Conservation (phyloP, 2,329 filamentous ascomycete species). For the Ampelomyces quisqualis region DNA sequence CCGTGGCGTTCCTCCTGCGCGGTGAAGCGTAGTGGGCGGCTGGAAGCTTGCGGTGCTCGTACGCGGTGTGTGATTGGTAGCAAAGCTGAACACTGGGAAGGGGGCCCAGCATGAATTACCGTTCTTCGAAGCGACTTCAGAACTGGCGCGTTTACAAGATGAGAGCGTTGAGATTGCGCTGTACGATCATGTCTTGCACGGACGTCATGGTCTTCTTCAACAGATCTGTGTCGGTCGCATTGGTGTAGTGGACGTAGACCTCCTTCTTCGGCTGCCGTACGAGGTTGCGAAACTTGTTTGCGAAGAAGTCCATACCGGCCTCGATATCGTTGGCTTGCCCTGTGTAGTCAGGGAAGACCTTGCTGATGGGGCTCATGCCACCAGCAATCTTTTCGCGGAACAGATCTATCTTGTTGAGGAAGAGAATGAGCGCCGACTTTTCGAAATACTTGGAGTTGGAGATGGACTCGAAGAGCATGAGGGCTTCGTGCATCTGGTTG, state of each 20-base stretch:
- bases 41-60: not conserved
- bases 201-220: conserved; percentile 60
- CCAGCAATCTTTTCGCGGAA: conserved; percentile 53
- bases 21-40: not conserved
- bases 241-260: conserved; percentile 55
- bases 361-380: conserved; percentile 50
- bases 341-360: conserved; percentile 53
- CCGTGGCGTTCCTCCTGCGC: not conserved
- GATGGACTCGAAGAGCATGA: conserved; percentile 57
- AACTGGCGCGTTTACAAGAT: conserved; percentile 40
- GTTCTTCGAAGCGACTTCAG: not conserved
- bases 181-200: conserved; percentile 57
- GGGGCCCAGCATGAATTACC: conserved; percentile 3
- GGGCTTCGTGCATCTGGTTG: conserved; percentile 58
- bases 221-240: conserved; percentile 54
- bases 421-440: conserved; percentile 54
- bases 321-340: conserved; percentile 50
- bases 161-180: conserved; percentile 53
- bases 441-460: conserved; percentile 56
- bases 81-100: not conserved
- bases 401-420: conserved; percentile 57
- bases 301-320: conserved; percentile 53
- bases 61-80: not conserved
- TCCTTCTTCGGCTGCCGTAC: conserved; percentile 54
- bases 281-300: conserved; percentile 53